These are phyloP conservation scores for Macroventuria anomochaeta DNA, from an alignment of 2,329 filamentous ascomycete species.

Conservation along the genomic window DNA sequence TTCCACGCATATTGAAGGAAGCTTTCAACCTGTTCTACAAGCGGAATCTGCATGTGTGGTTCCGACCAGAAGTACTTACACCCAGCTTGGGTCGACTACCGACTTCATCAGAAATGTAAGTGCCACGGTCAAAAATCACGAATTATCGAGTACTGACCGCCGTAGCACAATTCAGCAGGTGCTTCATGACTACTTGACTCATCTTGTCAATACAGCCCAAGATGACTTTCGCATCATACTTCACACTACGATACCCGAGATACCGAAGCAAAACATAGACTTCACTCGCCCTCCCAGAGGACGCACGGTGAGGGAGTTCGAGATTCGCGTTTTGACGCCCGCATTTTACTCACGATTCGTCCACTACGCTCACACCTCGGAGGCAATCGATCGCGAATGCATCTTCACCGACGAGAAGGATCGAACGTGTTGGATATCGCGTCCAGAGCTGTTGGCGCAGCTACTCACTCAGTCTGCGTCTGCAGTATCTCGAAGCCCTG, in stretches of 20 bases:
- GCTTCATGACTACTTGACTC: slow-evolving; percentile 50
- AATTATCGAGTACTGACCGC: slow-evolving; percentile 15
- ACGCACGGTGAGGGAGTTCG: slow-evolving; percentile 50
- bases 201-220: slow-evolving; percentile 58
- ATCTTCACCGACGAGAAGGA: slow-evolving; percentile 60
- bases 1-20: slow-evolving; percentile 69
- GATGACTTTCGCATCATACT: slow-evolving; percentile 61
- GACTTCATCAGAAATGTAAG: slow-evolving; percentile 56
- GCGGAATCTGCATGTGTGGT: slow-evolving; percentile 68
- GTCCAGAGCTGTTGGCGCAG: slow-evolving; percentile 57
- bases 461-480: slow-evolving; percentile 23
- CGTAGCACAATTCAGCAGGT: slow-evolving; percentile 44
- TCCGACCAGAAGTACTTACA: slow-evolving; percentile 66
- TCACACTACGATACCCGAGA: slow-evolving; percentile 55
- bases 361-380: slow-evolving; percentile 66
- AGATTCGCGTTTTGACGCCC: slow-evolving; percentile 67
- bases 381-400: slow-evolving; percentile 67
- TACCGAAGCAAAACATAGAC: slow-evolving; percentile 24
- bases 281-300: slow-evolving; percentile 27
- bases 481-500: slow-evolving; percentile 39
- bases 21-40: slow-evolving; percentile 64
- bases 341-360: slow-evolving; percentile 71
- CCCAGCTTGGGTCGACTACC: slow-evolving; percentile 63
- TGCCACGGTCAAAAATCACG: neutral
- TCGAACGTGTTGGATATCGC: slow-evolving; percentile 64